A percentile compares a stretch with the other conserved stretches of the same genome.
Conservation (phyloP, 257 asterid genomes). For the Galeopsis tetrahit region DNA sequence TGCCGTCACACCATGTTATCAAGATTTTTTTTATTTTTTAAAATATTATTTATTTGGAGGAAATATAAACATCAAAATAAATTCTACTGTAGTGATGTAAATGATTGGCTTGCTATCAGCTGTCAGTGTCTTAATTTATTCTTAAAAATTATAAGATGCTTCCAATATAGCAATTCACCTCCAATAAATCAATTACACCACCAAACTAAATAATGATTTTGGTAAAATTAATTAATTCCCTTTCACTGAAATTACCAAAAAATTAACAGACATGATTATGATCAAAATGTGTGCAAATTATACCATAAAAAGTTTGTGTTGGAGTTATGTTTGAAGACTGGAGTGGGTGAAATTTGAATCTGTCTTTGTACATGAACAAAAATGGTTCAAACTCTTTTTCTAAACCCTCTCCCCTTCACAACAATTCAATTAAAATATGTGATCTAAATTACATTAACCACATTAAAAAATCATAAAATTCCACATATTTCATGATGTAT, state of each 20-base stretch:
- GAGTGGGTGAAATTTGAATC: not conserved
- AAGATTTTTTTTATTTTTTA: not conserved
- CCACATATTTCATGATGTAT: not conserved
- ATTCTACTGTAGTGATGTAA: not conserved
- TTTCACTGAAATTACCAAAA: not conserved
- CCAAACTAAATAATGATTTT: not conserved
- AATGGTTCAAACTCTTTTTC: not conserved
- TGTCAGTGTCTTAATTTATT: not conserved
- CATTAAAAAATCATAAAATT: not conserved
- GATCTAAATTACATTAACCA: not conserved
- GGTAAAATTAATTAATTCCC: not conserved
- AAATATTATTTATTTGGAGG: not conserved
- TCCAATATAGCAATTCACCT: not conserved
- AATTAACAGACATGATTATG: too few relatives aligned
- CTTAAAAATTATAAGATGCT: not conserved
- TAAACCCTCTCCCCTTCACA: not conserved
- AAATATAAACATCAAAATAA: not conserved
- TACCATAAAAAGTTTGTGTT: not conserved
- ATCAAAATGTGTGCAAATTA: not conserved
- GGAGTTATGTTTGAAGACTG: not conserved
- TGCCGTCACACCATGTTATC: too few relatives aligned
- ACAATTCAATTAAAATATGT: not conserved
- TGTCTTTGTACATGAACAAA: not conserved
- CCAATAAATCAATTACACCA: not conserved
- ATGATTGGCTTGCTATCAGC: slow-evolving; percentile 7